Evolutionary conservation across 1,139 yeast genomes (phyloP).

Genomic region (Geotrichum siamense): DNA sequence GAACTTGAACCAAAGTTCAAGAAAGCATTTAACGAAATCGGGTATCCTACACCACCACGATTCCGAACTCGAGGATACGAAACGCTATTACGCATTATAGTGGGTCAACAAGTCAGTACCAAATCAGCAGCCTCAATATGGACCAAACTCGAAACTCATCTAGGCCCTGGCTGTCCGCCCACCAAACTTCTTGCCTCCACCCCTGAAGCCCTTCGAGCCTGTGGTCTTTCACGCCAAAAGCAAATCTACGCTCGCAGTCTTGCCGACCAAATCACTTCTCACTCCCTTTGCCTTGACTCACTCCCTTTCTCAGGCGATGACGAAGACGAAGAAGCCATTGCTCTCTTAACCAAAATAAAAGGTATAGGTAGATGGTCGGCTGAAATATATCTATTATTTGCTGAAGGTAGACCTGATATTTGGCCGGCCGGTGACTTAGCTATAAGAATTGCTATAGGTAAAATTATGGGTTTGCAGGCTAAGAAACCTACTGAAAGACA

Average conservation of each 20-base stretch:
- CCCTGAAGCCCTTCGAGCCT: background rate
- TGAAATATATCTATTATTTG: background rate
- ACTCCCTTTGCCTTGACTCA: background rate
- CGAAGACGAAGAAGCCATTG: conserved; percentile 2
- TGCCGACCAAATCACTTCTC: background rate
- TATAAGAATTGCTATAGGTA: background rate
- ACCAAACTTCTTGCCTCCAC: background rate
- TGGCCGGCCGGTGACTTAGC: conserved; percentile 5
- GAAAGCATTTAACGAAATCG: background rate
- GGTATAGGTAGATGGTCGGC: conserved; percentile 1
- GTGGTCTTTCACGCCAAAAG: conserved; percentile 2
- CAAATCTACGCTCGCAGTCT: conserved; percentile 1
- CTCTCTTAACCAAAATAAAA: background rate
- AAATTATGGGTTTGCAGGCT: conserved; percentile 1
- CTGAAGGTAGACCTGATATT: conserved; percentile 1
- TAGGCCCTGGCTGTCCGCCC: conserved; percentile 2
- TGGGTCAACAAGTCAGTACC: background rate
- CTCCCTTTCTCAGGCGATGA: no score
- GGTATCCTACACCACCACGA: background rate
- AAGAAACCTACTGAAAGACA: conserved; percentile 1
- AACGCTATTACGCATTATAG: background rate
- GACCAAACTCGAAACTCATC: background rate
- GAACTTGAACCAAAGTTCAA: background rate
- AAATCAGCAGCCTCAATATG: conserved; percentile 1
- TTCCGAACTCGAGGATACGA: background rate